Evolutionary conservation across 768 basidiomycete genomes (phyloP).

Genomic region (Porphyrellus cyaneotinctus): DNA sequence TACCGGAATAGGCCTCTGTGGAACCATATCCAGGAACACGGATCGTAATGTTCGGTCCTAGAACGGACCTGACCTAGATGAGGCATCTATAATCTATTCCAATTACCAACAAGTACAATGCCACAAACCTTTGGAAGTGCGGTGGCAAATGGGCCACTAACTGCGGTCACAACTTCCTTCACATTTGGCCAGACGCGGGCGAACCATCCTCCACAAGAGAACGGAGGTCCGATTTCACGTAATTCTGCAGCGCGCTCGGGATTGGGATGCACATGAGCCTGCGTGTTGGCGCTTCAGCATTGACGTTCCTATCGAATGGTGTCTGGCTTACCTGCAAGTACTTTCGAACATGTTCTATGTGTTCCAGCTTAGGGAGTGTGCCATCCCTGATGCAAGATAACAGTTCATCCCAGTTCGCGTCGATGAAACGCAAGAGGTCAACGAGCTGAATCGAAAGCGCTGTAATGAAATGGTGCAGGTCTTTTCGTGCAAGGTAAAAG

Average conservation of each 20-base stretch:
- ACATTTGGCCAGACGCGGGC: constrained; percentile 16
- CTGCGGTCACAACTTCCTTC: background rate
- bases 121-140: constrained; percentile 18
- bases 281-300: background rate
- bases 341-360: constrained; percentile 6
- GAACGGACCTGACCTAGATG: constrained; percentile 10
- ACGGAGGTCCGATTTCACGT: constrained; percentile 10
- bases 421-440: constrained; percentile 10
- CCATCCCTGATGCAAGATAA: constrained; percentile 15
- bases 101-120: background rate
- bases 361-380: constrained; percentile 13
- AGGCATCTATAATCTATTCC: background rate
- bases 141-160: constrained; percentile 9
- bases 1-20: constrained; percentile 8
- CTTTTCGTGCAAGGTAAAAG: constrained; percentile 13
- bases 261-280: constrained; percentile 9
- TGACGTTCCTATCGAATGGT: too few species aligned
- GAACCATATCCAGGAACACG: constrained; percentile 6
- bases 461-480: background rate
- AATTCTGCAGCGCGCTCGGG: constrained; percentile 21
- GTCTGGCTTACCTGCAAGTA: constrained; percentile 12
- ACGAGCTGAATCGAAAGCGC: constrained; percentile 2
- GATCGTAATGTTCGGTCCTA: constrained; percentile 9
- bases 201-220: constrained; percentile 14
- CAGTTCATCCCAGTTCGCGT: constrained; percentile 18